These are phyloP conservation scores for Helichrysum umbraculigerum DNA, from an alignment of 129 eudicot genomes.

Conservation along the genomic window DNA sequence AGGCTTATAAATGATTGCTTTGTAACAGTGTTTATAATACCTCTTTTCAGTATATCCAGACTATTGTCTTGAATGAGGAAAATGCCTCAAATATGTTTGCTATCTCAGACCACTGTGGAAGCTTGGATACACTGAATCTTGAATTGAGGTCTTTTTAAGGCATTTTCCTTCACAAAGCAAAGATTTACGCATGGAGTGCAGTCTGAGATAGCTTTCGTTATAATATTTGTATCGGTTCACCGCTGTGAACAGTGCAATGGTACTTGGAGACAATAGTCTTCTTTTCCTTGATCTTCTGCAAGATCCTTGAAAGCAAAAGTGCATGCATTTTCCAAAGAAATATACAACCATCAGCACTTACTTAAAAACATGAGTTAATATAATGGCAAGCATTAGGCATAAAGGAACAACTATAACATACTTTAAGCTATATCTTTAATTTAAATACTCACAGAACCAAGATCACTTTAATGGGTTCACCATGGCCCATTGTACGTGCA, in stretches of 20 bases:
- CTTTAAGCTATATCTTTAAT: not conserved
- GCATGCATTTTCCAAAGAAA: constrained; percentile 62
- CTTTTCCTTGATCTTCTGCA: constrained; percentile 41
- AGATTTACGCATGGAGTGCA: constrained; percentile 15
- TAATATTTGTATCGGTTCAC: constrained; percentile 22
- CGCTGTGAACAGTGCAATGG: constrained; percentile 29
- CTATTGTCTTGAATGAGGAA: too few species aligned
- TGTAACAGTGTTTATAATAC: too few species aligned
- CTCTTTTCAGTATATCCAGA: too few species aligned
- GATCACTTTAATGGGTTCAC: constrained; percentile 54
- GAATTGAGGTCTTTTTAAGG: constrained; percentile 35
- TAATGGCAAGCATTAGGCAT: constrained; percentile 9
- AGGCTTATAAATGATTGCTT: too few species aligned
- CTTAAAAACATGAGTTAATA: constrained; percentile 39
- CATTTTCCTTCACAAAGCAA: not conserved
- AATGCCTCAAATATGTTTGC: too few species aligned
- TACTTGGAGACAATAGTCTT: constrained; percentile 33
- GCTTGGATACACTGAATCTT: constrained; percentile 62
- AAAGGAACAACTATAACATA: not conserved
- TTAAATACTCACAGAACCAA: constrained; percentile 55
- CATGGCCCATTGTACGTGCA: constrained; percentile 60
- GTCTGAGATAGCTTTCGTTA: constrained; percentile 30
- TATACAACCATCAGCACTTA: constrained; percentile 60
- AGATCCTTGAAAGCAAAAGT: constrained; percentile 46
- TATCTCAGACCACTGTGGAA: constrained; percentile 36